Evolutionary conservation across 768 basidiomycete genomes (phyloP), one percentile per base, ranked within the genome.

Genomic region (Mycena crocata): DNA sequence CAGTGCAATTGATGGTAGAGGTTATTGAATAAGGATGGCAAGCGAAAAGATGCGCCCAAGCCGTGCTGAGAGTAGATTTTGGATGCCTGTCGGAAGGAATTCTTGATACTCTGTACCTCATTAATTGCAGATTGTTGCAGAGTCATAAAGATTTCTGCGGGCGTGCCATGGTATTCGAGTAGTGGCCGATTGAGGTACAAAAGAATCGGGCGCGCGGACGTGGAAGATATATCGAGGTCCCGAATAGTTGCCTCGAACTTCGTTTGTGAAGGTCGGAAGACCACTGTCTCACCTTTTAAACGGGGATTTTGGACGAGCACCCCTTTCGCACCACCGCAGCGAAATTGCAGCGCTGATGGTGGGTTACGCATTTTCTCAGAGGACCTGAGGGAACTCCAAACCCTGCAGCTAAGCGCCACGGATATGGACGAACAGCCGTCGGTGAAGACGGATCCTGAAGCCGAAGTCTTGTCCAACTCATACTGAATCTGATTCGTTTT

Each of bases 341-440:
- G 82, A 61, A 84, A 79, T 65, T 86, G 83, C 66, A 73, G 77
- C 44, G 83, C 83, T 0, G 83, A 84, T 0, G 85, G 84, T 2
- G 74, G 7, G 62, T 57, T 8, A 67, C 64, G 13, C 55, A 67
- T 28, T 65, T 75, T 73, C 73, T 78, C 45, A 59, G 72, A 66
- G 32, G 63, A 48, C 60, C 79, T 76, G 37, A 86, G 72, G 7
- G 69, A 74, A n/a, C 66, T 72, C 78, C 82, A 81, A 42, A 85
- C 80, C 0, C 51, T 74, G 2, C 73, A 68, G 19, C 75, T 74
- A 21, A 87, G 78, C 24, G 70, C 73, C 5, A 64, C 60, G 10
- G 85, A 86, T 42, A 86, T 82, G 19, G 81, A 74, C 1, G 86
- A 86, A 60, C 83, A 82, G 24, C 87, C 87, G 57, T 88, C 87